Conservation (phyloP, 2,329 filamentous ascomycete genomes). For the Cladorrhinum sp. region DNA sequence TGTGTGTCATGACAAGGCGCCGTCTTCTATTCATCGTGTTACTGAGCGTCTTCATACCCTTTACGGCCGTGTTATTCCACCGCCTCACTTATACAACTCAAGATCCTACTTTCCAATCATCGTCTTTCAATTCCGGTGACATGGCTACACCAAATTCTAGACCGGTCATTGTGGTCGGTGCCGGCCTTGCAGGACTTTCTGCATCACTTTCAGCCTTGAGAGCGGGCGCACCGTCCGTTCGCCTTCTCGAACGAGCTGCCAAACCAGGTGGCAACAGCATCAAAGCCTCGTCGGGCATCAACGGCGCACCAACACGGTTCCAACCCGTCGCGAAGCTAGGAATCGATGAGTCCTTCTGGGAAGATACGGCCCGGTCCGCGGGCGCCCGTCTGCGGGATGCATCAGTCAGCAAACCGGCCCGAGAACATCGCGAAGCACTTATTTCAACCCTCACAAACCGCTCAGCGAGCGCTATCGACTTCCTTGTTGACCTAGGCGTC, state of each 20-base stretch:
- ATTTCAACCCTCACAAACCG: slow-evolving; percentile 46
- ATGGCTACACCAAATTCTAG: slow-evolving; percentile 14
- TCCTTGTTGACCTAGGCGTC: slow-evolving; percentile 55
- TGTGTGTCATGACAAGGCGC: slow-evolving; percentile 14
- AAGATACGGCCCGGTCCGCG: slow-evolving; percentile 57
- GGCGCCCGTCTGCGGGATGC: slow-evolving; percentile 38
- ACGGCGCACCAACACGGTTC: slow-evolving; percentile 57
- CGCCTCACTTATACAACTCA: slow-evolving; percentile 12
- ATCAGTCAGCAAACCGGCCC: slow-evolving; percentile 24
- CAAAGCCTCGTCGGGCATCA: slow-evolving; percentile 66
- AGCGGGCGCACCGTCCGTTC: slow-evolving; percentile 47
- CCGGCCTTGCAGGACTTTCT: slow-evolving; percentile 60
- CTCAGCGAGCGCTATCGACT: slow-evolving; percentile 51
- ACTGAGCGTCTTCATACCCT: slow-evolving; percentile 23
- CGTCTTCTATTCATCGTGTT: slow-evolving; percentile 11
- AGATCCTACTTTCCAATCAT: slow-evolving; percentile 4
- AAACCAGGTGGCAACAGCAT: slow-evolving; percentile 64
- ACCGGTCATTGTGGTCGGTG: slow-evolving; percentile 59
- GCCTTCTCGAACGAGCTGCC: slow-evolving; percentile 55
- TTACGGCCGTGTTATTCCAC: slow-evolving; percentile 24
- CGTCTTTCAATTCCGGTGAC: neutral
- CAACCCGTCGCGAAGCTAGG: slow-evolving; percentile 39
- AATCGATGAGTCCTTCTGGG: slow-evolving; percentile 42
- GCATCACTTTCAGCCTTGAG: slow-evolving; percentile 56
- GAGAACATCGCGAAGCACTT: slow-evolving; percentile 41